These are phyloP conservation scores for Alternaria gansuensis DNA, from an alignment of 2,329 filamentous ascomycete genomes.

Conservation along the genomic window DNA sequence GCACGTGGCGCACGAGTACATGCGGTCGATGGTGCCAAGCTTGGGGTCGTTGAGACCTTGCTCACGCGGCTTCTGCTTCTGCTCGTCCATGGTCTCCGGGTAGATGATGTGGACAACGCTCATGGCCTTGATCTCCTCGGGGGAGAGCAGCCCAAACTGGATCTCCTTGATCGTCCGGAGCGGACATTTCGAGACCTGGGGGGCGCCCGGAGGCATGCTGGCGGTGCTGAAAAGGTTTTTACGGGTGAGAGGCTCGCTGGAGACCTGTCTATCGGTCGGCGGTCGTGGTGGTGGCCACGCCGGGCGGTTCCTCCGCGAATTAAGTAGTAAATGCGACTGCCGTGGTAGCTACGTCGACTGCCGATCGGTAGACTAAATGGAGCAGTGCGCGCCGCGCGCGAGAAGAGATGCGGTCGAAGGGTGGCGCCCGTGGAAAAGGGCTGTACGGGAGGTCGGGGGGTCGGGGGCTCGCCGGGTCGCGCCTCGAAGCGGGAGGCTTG, in stretches of 20 bases:
- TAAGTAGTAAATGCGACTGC: conserved; percentile 26
- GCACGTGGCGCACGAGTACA: conserved; percentile 95
- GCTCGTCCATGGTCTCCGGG: conserved; percentile 99
- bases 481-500: conserved; percentile 33
- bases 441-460: conserved; percentile 31
- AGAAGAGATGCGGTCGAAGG: conserved; percentile 42
- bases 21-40: conserved; percentile 93
- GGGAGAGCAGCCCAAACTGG: conserved; percentile 96
- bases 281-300: conserved; percentile 43
- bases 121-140: conserved; percentile 99
- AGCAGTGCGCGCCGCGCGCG: conserved; percentile 47
- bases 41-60: conserved; percentile 94
- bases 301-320: conserved; percentile 39
- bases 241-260: conserved; percentile 18
- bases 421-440: conserved; percentile 41
- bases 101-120: conserved; percentile 96
- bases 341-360: conserved; percentile 33
- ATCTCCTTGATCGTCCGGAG: conserved; percentile 98
- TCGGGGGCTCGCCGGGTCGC: conserved; percentile 41
- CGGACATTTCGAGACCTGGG: conserved; percentile 73
- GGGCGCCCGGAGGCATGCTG: conserved; percentile 84
- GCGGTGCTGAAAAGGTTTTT: conserved; percentile 28
- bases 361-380: conserved; percentile 21
- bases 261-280: conserved; percentile 30
- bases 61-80: conserved; percentile 86